Evolutionary conservation across 2,329 filamentous ascomycete genomes (phyloP).

Genomic region (Aphanocladium album): DNA sequence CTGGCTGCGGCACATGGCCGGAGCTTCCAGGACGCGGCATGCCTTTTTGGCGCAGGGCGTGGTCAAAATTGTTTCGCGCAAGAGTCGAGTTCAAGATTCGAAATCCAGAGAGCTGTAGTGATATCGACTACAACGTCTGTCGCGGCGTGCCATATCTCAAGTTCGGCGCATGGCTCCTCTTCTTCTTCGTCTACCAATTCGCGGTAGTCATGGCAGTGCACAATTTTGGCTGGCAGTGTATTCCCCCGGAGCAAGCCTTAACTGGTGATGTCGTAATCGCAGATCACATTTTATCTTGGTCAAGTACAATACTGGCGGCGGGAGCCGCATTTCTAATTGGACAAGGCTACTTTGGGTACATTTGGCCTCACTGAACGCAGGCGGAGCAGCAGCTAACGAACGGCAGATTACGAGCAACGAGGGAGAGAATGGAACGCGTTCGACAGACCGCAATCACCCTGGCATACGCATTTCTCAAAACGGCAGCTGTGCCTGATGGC

Average conservation of each 20-base stretch:
- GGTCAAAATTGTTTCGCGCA: constrained; percentile 14
- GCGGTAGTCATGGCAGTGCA: constrained; percentile 4
- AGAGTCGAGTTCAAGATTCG: constrained; percentile 19
- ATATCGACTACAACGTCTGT: constrained; percentile 17
- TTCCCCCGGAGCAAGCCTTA: neutral
- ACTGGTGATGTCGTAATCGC: neutral
- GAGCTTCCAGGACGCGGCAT: neutral
- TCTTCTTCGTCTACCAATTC: neutral
- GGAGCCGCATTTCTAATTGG: constrained; percentile 17
- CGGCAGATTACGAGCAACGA: constrained; percentile 16
- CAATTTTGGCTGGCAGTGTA: neutral
- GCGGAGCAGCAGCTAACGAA: neutral
- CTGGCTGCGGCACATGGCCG: neutral
- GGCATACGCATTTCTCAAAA: constrained; percentile 22
- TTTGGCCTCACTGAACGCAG: neutral
- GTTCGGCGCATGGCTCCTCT: neutral
- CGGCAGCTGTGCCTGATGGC: constrained; percentile 1
- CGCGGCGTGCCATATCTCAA: neutral
- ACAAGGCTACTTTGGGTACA: constrained; percentile 20
- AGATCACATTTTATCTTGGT: constrained; percentile 1
- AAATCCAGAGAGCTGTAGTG: constrained; percentile 15
- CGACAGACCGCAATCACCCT: constrained; percentile 16
- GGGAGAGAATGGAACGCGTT: constrained; percentile 21
- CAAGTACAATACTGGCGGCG: constrained; percentile 12
- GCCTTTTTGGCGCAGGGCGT: neutral